Evolutionary conservation across 164 flowering plant genomes (phyloP), one percentile per base, ranked within the genome.

Genomic region (Dillenia turbinata): DNA sequence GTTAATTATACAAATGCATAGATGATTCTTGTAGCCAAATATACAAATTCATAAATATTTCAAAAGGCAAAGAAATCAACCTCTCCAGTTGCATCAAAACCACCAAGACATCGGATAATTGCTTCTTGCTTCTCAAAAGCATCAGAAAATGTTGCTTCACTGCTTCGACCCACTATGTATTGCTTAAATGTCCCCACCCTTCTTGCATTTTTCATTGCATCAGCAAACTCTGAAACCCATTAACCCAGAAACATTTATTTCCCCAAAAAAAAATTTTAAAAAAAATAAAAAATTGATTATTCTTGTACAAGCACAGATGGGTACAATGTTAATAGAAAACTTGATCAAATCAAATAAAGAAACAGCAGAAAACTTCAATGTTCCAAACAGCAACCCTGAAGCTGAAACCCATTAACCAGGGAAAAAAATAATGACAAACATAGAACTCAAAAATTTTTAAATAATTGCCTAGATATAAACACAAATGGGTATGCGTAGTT

Each of bases 91-190:
- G 85, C 71, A 84, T 91, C 97, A 53, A 79, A 70, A 47, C 74
- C 78, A n/a, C 87, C 94, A 12, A 91, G 90, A 75, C 64, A 80
- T 22, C 96, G 84, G 71, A 91, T 69, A 50, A 94, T 84, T 0
- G 85, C 85, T 73, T 94, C 96, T 60, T 86, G 90, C 78, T 91
- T 94, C 81, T 77, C 89, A n/a, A 91, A 91, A 58, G 96, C 85
- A 61, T 84, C 95, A 0, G 85, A 63, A 58, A 88, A 85, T 12
- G 93, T 89, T 0, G 92, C 92, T 51, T 79, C 89, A 40, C 96
- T 94, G 79, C 97, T 77, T 63, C 99, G 51, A 52, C 99, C 97
- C 26, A 88, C 90, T 0, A 91, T 60, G 59, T 70, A 94, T 14
- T 89, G 67, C 84, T 89, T 89, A 44, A 91, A 77, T 5, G 78